A percentile compares a stretch with the other conserved stretches of the same genome.
These are phyloP conservation scores for Parsonsia alboflavescens DNA, from an alignment of 257 asterid species.

Conservation along the genomic window DNA sequence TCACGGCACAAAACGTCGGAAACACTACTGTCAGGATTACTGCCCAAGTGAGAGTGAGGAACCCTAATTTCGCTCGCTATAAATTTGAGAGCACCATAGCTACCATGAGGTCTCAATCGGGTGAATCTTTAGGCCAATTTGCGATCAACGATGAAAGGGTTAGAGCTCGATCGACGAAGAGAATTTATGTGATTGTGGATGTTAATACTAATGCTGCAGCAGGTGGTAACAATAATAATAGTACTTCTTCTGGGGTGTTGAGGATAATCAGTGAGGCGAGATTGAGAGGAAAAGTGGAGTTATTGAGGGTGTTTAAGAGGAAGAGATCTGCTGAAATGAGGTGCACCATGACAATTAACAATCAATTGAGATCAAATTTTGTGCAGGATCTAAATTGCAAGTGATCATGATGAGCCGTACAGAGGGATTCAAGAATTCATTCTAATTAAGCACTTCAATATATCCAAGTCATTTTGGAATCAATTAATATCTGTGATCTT, in stretches of 20 bases:
- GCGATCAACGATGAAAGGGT: slow-evolving; percentile 18
- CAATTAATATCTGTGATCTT: background rate
- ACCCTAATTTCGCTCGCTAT: slow-evolving; percentile 46
- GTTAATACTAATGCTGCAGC: background rate
- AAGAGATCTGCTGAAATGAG: slow-evolving; percentile 33
- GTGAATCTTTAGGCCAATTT: slow-evolving; percentile 32
- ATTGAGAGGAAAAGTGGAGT: slow-evolving; percentile 42
- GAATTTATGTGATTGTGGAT: slow-evolving; percentile 17
- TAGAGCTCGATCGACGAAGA: slow-evolving; percentile 18
- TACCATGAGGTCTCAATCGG: slow-evolving; percentile 25
- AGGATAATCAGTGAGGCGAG: slow-evolving; percentile 22
- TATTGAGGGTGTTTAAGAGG: slow-evolving; percentile 37
- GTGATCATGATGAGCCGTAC: slow-evolving; percentile 7
- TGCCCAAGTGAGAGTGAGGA: slow-evolving; percentile 27
- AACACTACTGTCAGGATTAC: slow-evolving; percentile 21
- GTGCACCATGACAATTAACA: slow-evolving; percentile 33
- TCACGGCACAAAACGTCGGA: slow-evolving; percentile 15
- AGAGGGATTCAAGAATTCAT: background rate
- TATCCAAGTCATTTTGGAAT: no score
- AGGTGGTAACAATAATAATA: background rate
- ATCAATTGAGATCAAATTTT: slow-evolving; percentile 18
- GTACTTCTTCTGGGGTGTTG: slow-evolving; percentile 15
- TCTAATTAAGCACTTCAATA: no score
- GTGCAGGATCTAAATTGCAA: slow-evolving; percentile 40
- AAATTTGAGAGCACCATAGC: slow-evolving; percentile 25